Conservation (phyloP, 192 early-diverging fungal species). For the Rhizophlyctis rosea region DNA sequence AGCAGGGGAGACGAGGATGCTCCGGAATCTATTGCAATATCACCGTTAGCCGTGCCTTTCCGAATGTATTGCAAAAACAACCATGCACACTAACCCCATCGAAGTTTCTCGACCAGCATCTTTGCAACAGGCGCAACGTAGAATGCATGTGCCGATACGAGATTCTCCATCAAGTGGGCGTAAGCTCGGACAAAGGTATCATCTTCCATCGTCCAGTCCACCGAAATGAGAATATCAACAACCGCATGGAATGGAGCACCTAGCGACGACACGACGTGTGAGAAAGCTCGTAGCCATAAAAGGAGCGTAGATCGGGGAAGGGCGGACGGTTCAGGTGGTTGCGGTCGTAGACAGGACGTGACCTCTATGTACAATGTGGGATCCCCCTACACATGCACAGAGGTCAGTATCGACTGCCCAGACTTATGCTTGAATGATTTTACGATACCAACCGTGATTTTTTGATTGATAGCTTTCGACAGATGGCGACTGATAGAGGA, state of each 20-base stretch:
- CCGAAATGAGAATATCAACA: constrained; percentile 56
- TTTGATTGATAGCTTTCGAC: not conserved
- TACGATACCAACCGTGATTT: not conserved
- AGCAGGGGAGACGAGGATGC: too few species aligned
- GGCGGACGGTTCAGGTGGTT: not conserved
- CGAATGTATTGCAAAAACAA: too few species aligned
- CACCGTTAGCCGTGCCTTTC: too few species aligned
- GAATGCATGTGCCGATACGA: constrained; percentile 72
- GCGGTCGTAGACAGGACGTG: not conserved
- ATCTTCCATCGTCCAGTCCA: constrained; percentile 58
- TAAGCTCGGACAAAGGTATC: constrained; percentile 56
- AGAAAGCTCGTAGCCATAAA: constrained; percentile 24
- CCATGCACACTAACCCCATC: constrained; percentile 46
- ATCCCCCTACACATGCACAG: constrained; percentile 12
- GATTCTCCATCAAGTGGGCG: constrained; percentile 61
- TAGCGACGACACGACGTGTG: constrained; percentile 29
- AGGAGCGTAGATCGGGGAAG: constrained; percentile 3
- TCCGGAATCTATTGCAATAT: too few species aligned
- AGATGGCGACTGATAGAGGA: not conserved
- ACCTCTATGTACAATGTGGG: constrained; percentile 11
- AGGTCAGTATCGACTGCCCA: not conserved
- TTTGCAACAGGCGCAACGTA: constrained; percentile 59
- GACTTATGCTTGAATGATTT: not conserved
- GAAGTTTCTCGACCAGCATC: constrained; percentile 55
- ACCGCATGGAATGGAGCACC: constrained; percentile 25